A percentile compares a stretch with the other conserved stretches of the same genome.
Evolutionary conservation across 2,329 filamentous ascomycete genomes (phyloP).

Genomic region (Zasmidium angulare): DNA sequence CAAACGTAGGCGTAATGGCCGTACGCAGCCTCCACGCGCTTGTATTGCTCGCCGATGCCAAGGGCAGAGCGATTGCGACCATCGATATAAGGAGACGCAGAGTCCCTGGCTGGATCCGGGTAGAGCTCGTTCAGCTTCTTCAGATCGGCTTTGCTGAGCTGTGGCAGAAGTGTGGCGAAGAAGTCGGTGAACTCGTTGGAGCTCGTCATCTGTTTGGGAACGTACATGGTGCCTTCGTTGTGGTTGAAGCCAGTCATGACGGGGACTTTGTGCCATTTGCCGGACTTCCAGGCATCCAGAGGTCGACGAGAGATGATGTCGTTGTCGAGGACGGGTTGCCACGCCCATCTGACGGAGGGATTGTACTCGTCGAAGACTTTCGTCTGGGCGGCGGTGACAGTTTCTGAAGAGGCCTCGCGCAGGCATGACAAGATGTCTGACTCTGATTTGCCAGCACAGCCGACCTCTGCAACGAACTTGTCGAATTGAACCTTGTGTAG

Average conservation of each 20-base stretch:
- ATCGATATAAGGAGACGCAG: slow-evolving; percentile 43
- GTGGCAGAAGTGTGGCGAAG: slow-evolving; percentile 62
- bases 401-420: slow-evolving; percentile 39
- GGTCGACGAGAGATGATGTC: slow-evolving; percentile 60
- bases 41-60: slow-evolving; percentile 56
- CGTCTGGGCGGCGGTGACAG: slow-evolving; percentile 42
- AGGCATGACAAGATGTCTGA: slow-evolving; percentile 43
- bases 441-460: slow-evolving; percentile 32
- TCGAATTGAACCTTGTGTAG: slow-evolving; percentile 48
- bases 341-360: slow-evolving; percentile 54
- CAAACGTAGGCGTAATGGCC: slow-evolving; percentile 65
- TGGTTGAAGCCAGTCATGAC: slow-evolving; percentile 70
- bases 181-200: slow-evolving; percentile 59
- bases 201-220: slow-evolving; percentile 51
- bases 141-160: slow-evolving; percentile 54
- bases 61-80: slow-evolving; percentile 30
- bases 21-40: slow-evolving; percentile 60
- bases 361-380: slow-evolving; percentile 49
- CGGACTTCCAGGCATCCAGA: slow-evolving; percentile 57
- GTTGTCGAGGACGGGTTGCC: slow-evolving; percentile 68
- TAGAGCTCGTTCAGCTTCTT: slow-evolving; percentile 60
- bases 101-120: slow-evolving; percentile 54
- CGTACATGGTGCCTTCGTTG: slow-evolving; percentile 67
- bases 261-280: slow-evolving; percentile 56
- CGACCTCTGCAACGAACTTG: slow-evolving; percentile 41